Evolutionary conservation across 352 stramenopile genomes (phyloP).

Genomic region (Blastocystis sp.): DNA sequence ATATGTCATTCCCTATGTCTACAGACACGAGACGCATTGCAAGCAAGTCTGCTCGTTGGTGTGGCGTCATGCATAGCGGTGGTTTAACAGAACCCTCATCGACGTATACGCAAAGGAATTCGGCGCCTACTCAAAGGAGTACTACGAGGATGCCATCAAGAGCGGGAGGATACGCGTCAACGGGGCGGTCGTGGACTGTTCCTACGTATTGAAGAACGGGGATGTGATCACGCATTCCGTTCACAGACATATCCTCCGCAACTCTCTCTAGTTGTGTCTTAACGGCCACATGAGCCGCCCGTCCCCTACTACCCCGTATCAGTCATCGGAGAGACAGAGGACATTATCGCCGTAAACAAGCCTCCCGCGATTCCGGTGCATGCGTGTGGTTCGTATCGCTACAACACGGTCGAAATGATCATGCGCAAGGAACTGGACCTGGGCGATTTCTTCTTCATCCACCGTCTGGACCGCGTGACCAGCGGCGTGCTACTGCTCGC

Average conservation of each 20-base stretch:
- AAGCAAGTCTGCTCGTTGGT: slow-evolving; percentile 17
- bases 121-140: slow-evolving; percentile 67
- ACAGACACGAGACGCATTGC: slow-evolving; percentile 68
- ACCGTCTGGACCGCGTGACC: slow-evolving; percentile 69
- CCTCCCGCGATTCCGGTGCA: slow-evolving; percentile 59
- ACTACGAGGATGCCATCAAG: slow-evolving; percentile 65
- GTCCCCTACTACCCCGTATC: slow-evolving; percentile 34
- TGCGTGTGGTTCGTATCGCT: slow-evolving; percentile 58
- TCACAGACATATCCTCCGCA: slow-evolving; percentile 25
- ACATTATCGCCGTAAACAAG: slow-evolving; percentile 66
- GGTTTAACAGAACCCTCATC: slow-evolving; percentile 49
- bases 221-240: slow-evolving; percentile 61
- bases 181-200: background rate
- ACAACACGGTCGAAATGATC: slow-evolving; percentile 72
- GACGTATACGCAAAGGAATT: slow-evolving; percentile 70
- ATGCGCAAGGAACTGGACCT: slow-evolving; percentile 28
- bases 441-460: slow-evolving; percentile 53
- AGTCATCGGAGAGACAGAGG: slow-evolving; percentile 59
- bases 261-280: background rate
- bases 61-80: slow-evolving; percentile 23
- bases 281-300: slow-evolving; percentile 33
- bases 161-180: slow-evolving; percentile 61
- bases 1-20: slow-evolving; percentile 71
- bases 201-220: slow-evolving; percentile 63
- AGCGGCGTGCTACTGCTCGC: slow-evolving; percentile 60